A percentile compares a stretch with the other conserved stretches of the same genome.
Conservation (phyloP, 495 filamentous ascomycete genomes). For the Aspergillus incahuasiensis region DNA sequence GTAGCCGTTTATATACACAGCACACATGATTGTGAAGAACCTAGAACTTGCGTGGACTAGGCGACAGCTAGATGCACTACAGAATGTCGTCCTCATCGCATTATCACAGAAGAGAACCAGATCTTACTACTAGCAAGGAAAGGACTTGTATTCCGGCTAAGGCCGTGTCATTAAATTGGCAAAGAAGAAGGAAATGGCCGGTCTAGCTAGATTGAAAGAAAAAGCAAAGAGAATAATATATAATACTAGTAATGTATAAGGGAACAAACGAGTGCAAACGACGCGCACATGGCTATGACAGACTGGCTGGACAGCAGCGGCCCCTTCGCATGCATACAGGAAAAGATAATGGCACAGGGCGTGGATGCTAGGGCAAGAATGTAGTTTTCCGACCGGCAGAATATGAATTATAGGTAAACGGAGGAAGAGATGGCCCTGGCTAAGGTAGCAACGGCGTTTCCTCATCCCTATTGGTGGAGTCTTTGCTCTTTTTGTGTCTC, state of each 20-base stretch:
- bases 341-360: background rate
- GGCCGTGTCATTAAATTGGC: background rate
- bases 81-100: too few relatives aligned
- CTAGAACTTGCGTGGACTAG: too few relatives aligned
- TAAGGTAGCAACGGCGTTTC: slow-evolving; percentile 19
- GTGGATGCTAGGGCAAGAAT: background rate
- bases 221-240: background rate
- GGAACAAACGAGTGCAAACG: background rate
- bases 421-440: background rate
- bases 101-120: too few relatives aligned
- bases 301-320: background rate
- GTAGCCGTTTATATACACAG: too few relatives aligned
- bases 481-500: slow-evolving; percentile 16
- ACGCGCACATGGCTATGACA: background rate
- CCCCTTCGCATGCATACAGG: background rate
- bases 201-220: background rate
- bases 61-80: too few relatives aligned
- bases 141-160: background rate
- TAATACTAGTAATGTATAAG: background rate
- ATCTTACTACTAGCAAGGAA: too few relatives aligned
- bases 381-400: slow-evolving; percentile 20
- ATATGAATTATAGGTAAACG: background rate
- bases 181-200: background rate
- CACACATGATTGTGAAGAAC: too few relatives aligned
- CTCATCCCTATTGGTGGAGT: slow-evolving; percentile 13